phyloP scores from a whole-genome alignment of 2,329 filamentous ascomycete species.

The Aspergillus pseudoviridinutans region DNA sequence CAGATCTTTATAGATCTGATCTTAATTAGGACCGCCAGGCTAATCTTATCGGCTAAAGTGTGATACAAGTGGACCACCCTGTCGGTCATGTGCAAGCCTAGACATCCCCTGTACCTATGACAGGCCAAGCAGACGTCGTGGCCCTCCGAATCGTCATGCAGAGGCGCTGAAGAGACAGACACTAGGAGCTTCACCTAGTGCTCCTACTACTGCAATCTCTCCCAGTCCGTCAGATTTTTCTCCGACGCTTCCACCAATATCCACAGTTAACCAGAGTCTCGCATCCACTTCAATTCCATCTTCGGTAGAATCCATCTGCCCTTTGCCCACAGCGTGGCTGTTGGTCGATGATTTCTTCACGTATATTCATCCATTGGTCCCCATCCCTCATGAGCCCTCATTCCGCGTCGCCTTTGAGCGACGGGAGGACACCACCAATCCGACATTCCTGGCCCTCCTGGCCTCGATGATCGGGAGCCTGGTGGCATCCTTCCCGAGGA shows the following conservation, averaged over 20 bases:
- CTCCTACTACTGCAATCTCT: conserved; percentile 18
- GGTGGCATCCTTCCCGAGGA: conserved; percentile 44
- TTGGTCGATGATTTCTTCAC: conserved; percentile 47
- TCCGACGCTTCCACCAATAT: conserved; percentile 34
- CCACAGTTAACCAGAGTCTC: conserved; percentile 14
- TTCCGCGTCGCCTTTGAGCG: conserved; percentile 42
- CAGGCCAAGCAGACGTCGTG: conserved; percentile 59
- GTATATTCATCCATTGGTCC: conserved; percentile 46
- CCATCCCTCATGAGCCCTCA: conserved; percentile 45
- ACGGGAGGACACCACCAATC: conserved; percentile 40
- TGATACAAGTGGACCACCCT: conserved; percentile 63
- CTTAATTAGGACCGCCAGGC: background rate
- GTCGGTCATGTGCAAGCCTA: conserved; percentile 60
- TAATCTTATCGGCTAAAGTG: conserved; percentile 43
- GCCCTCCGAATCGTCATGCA: conserved; percentile 63
- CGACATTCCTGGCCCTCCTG: conserved; percentile 42
- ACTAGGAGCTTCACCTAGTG: conserved; percentile 35
- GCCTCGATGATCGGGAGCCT: conserved; percentile 45
- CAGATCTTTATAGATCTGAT: background rate
- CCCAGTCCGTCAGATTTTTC: conserved; percentile 41
- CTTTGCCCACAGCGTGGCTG: conserved; percentile 36
- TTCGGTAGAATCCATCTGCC: conserved; percentile 48
- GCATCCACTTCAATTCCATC: conserved; percentile 40
- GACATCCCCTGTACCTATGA: conserved; percentile 67
- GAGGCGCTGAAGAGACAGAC: conserved; percentile 63